Base-by-base conservation (phyloP, 176 grass and related monocot species). In the Oryza nivara region DNA sequence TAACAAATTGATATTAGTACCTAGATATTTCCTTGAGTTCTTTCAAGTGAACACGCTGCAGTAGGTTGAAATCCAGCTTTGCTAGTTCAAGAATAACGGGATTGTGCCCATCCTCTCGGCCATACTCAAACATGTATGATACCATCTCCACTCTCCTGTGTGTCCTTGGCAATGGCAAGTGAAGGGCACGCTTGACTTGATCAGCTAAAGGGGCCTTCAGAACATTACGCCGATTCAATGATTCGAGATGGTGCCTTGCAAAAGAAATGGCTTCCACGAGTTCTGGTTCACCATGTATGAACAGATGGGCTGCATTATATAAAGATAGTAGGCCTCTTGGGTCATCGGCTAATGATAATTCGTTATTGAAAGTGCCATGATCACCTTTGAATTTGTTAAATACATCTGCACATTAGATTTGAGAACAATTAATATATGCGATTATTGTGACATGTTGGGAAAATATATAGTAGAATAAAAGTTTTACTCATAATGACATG, bases 61-160 rank as follows among this genome's bases (percentile, higher is more conserved):
- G 75, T 22, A 78, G 20, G 36, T 65, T 78, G 15, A 65, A 78
- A 44, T 78, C 51, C 36, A 81, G 44, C 66, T 58, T 81, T n/a
- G 79, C 66, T 3, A 81, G 44, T 32, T 81, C 66, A 11, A 81
- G 19, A 22, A 81, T 26, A 35, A 76, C 2, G 3, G 43, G 47
- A 46, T 76, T 36, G 23, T 36, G 15, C 9, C 73, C 22, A 54
- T 58, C 47, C 26, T 76, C 73, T 32, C 20, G 25, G 51, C 56
- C 28, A 32, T 76, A 76, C 26, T 56, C 51, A 12, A 16, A 11
- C 17, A 58, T 60, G 1, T 34, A 76, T 0, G 51, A 25, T 4
- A 16, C 3, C 15, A 28, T 28, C 34, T 76, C 73, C 44, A 76
- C 25, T 56, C 46, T 58, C 32, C 1, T 30, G 6, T 19, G 16